Base-by-base conservation (phyloP, 2,329 filamentous ascomycete species). In the Fusarium domesticum region DNA sequence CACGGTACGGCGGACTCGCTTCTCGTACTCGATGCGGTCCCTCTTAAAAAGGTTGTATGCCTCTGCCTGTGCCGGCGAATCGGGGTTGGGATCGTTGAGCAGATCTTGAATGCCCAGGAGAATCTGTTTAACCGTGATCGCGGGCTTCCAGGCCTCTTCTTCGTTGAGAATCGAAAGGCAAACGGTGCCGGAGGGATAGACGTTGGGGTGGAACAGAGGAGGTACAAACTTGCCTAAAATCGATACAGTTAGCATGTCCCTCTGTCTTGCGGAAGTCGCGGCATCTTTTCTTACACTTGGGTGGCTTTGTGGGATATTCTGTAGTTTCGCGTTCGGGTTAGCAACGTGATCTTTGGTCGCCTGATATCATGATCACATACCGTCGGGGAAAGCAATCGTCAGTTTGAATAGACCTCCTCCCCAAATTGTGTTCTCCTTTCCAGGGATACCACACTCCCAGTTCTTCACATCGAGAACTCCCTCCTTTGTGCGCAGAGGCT, bases 251-350 rank as follows among this genome's bases (percentile, higher is more conserved):
- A 60, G 48, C 36, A 43, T 44, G 4, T 20, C 35, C n/a, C 11
- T 37, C 19, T 23, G 31, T 30, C 16, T 30, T 25, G 37, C 17
- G 16, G 17, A 23, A 18, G 20, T 19, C 14, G 20, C 11, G 2
- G 14, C 39, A 8, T 32, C 12, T 34, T 42, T 35, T 73, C 85
- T 69, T 81, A 96, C 93, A 98, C 73, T 98, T 98, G 2, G 93
- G 93, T 23, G 93, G 93, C 70, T 98, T 98, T 39, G 95, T 98
- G 14, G 93, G 93, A 68, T 98, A 98, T 63, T 98, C 93, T 96
- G 61, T 15, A 39, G 25, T 30, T 36, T 51, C 37, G 39, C 14
- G 23, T 28, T 12, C 23, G 14, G 23, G 23, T 28, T 28, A 42
- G 16, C 19, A 19, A 25, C 46, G 42, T 51, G 42, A 60, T 47